A percentile compares a stretch with the other conserved stretches of the same genome.
Conservation (phyloP, 495 filamentous ascomycete species). For the Corynascus novoguineensis region DNA sequence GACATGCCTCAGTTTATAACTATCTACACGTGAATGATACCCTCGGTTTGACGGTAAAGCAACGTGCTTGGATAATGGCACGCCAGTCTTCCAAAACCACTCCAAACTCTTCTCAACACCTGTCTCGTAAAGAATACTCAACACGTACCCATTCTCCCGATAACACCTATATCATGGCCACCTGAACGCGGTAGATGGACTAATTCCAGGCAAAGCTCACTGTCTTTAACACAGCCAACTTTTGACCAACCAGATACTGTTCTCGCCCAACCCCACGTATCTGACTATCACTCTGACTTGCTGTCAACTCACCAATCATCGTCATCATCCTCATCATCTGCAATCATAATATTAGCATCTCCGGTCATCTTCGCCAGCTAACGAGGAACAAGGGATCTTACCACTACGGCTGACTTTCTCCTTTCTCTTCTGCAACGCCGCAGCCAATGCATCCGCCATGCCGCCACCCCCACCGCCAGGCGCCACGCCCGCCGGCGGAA, state of each 20-base stretch:
- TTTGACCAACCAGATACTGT: background rate
- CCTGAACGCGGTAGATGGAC: too few relatives aligned
- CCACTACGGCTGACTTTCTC: slow-evolving; percentile 85
- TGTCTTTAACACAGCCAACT: background rate
- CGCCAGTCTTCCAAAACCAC: too few relatives aligned
- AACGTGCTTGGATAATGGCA: background rate
- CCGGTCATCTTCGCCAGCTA: slow-evolving; percentile 7
- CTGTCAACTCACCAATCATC: slow-evolving; percentile 61
- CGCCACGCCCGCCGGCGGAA: slow-evolving; percentile 46
- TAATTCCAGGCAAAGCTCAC: too few relatives aligned
- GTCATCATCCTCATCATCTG: slow-evolving; percentile 75
- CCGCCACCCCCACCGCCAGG: slow-evolving; percentile 49
- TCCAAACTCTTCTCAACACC: too few relatives aligned
- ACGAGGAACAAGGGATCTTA: slow-evolving; percentile 49
- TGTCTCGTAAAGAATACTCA: background rate
- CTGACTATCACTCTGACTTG: background rate
- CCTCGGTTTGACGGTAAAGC: background rate
- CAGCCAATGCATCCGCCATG: slow-evolving; percentile 76
- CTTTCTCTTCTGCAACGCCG: slow-evolving; percentile 72
- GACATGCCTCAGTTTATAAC: background rate
- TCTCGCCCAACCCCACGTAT: too few relatives aligned
- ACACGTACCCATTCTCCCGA: background rate
- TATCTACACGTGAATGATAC: slow-evolving; percentile 13
- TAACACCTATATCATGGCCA: background rate
- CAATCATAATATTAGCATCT: slow-evolving; percentile 25